A percentile compares a stretch with the other conserved stretches of the same genome.
Evolutionary conservation across 768 basidiomycete species (phyloP).

Genomic region (Mycena filopes): DNA sequence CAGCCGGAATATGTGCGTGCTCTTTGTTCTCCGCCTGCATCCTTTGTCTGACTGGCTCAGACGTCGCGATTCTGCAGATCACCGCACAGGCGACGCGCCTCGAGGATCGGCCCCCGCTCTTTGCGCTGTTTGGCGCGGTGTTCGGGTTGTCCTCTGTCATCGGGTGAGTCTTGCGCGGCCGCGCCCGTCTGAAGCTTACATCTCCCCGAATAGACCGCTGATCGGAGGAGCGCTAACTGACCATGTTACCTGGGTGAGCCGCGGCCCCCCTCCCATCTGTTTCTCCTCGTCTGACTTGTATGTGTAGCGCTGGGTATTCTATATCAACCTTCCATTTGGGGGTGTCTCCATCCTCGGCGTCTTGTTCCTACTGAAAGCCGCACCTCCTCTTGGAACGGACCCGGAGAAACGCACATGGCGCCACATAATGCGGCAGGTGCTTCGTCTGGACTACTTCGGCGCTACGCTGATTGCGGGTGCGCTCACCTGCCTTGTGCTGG

Average conservation of each 20-base stretch:
- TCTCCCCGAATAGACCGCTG: no score
- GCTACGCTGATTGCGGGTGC: constrained; percentile 45
- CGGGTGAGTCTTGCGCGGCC: no score
- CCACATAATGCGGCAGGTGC: constrained; percentile 26
- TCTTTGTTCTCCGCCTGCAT: no score
- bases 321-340: constrained; percentile 31
- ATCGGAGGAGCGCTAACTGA: constrained; percentile 42
- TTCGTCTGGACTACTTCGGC: constrained; percentile 50
- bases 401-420: constrained; percentile 13
- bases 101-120: constrained; percentile 40
- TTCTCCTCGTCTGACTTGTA: background rate
- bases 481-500: constrained; percentile 50
- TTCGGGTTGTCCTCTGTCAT: constrained; percentile 30
- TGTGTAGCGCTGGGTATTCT: constrained; percentile 15
- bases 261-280: background rate
- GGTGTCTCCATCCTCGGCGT: constrained; percentile 29
- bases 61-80: constrained; percentile 38
- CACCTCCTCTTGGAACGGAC: constrained; percentile 28
- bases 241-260: no score
- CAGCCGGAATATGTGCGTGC: constrained; percentile 39
- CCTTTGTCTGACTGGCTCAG: no score
- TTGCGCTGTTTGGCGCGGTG: constrained; percentile 42
- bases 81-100: constrained; percentile 46
- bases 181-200: no score
- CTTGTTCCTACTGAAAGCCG: constrained; percentile 18